A percentile compares a stretch with the other conserved stretches of the same genome.
phyloP scores from a whole-genome alignment of 2,329 filamentous ascomycete species.

The Didymellaceae sp. region DNA sequence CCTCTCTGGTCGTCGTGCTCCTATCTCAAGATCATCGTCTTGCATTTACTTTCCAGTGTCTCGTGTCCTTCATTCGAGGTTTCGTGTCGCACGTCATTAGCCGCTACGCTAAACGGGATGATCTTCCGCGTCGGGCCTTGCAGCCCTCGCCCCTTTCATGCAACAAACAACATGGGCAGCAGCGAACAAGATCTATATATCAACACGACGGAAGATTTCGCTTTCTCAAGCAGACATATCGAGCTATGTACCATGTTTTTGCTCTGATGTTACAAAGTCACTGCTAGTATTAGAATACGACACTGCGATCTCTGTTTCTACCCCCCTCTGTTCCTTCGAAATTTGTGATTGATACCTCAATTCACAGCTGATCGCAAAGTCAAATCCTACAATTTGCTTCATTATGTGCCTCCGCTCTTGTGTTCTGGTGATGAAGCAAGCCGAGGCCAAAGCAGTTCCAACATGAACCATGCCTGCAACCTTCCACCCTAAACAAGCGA shows the following conservation, averaged over 20 bases:
- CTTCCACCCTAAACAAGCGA: neutral
- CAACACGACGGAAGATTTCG: no score
- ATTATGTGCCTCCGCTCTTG: no score
- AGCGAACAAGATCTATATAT: neutral
- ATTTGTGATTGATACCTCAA: no score
- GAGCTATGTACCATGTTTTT: no score
- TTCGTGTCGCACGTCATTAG: conserved; percentile 35
- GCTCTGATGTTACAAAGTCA: no score
- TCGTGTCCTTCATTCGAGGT: conserved; percentile 28
- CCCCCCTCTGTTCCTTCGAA: no score
- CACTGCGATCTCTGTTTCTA: no score
- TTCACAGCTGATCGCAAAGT: neutral
- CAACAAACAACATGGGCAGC: neutral
- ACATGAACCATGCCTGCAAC: neutral
- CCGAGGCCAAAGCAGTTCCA: no score
- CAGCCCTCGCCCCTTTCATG: conserved; percentile 15
- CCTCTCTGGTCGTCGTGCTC: neutral
- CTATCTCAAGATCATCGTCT: neutral
- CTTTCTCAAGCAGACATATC: no score
- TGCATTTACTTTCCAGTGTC: conserved; percentile 13
- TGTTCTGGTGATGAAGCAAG: no score
- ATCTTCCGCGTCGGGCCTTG: conserved; percentile 23
- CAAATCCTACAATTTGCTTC: neutral
- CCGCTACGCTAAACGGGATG: conserved; percentile 25
- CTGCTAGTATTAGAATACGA: no score